phyloP scores from a whole-genome alignment of 2,329 filamentous ascomycete species.

The Ophiostoma sp. region DNA sequence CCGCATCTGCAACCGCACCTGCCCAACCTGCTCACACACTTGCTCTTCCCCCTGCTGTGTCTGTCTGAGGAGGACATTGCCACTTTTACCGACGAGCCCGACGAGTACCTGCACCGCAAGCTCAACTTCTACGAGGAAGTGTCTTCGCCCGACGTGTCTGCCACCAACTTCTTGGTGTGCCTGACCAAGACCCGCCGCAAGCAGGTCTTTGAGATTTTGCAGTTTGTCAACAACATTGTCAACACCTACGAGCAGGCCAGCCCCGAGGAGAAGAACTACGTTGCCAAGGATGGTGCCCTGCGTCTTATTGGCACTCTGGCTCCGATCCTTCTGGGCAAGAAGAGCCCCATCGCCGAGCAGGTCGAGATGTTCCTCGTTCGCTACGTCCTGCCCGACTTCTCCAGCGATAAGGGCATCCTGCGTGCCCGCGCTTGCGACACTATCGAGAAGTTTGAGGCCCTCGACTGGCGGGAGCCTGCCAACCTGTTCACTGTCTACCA shows the following conservation, averaged over 20 bases:
- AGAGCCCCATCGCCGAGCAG: constrained; percentile 95
- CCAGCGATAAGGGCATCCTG: constrained; percentile 86
- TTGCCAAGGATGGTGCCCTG: constrained; percentile 93
- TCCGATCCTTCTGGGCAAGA: constrained; percentile 93
- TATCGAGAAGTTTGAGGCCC: constrained; percentile 94
- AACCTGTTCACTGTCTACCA: constrained; percentile 96
- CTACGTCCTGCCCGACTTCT: constrained; percentile 97
- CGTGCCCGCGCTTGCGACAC: constrained; percentile 95
- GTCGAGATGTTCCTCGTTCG: constrained; percentile 98
- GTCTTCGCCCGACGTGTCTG: constrained; percentile 89
- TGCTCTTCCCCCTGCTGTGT: constrained; percentile 94
- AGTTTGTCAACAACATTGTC: constrained; percentile 92
- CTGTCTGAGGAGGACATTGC: constrained; percentile 89
- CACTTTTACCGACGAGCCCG: constrained; percentile 89
- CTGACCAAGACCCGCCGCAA: constrained; percentile 93
- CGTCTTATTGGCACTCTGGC: constrained; percentile 96
- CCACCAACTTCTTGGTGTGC: constrained; percentile 93
- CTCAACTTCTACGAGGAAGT: constrained; percentile 98
- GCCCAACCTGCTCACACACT: constrained; percentile 87
- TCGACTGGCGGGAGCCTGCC: constrained; percentile 94
- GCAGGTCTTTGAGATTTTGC: constrained; percentile 91
- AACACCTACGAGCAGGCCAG: constrained; percentile 85
- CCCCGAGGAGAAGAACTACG: constrained; percentile 86
- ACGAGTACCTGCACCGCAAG: constrained; percentile 95
- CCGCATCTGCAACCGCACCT: constrained; percentile 88